These are phyloP conservation scores for Eimeria falciformis DNA, from an alignment of 169 alveolate species.

Conservation along the genomic window DNA sequence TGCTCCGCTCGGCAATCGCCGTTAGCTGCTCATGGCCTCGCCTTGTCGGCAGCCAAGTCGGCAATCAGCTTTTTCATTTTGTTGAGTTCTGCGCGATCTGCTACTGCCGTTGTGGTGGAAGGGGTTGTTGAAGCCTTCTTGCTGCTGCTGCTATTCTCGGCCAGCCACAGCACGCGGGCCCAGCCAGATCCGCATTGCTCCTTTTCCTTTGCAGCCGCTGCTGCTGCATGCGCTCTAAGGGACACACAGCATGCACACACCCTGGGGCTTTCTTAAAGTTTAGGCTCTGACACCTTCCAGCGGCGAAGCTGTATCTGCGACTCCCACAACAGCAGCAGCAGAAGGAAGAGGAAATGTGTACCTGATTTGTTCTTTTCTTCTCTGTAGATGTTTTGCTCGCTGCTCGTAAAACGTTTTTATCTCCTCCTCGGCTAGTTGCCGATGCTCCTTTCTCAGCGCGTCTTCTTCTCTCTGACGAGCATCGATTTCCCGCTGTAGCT, in stretches of 20 bases:
- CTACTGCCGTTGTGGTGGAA: background rate
- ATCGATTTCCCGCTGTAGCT: slow-evolving; percentile 14
- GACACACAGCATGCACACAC: background rate
- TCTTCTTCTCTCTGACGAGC: background rate
- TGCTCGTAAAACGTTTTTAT: slow-evolving; percentile 4
- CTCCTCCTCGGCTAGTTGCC: slow-evolving; percentile 12
- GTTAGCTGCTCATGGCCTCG: background rate
- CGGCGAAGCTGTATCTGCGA: background rate
- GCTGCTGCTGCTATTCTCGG: slow-evolving; percentile 7
- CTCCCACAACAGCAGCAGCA: background rate
- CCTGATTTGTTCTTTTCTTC: slow-evolving; percentile 15
- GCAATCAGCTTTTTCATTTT: background rate
- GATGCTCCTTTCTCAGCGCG: slow-evolving; percentile 20
- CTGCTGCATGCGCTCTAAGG: background rate
- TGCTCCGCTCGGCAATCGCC: background rate
- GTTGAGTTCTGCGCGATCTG: slow-evolving; percentile 3
- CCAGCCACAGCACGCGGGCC: slow-evolving; percentile 15
- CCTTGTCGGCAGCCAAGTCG: background rate
- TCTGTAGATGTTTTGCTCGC: slow-evolving; percentile 17
- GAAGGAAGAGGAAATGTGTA: background rate
- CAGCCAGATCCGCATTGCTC: slow-evolving; percentile 20
- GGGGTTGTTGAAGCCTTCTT: background rate
- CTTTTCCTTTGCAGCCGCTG: background rate
- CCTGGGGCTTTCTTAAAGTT: no score
- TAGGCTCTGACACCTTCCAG: no score